Evolutionary conservation across 805 yeast genomes (phyloP), one percentile per base, ranked within the genome.

Genomic region (Wickerhamomyces rabaulensis): DNA sequence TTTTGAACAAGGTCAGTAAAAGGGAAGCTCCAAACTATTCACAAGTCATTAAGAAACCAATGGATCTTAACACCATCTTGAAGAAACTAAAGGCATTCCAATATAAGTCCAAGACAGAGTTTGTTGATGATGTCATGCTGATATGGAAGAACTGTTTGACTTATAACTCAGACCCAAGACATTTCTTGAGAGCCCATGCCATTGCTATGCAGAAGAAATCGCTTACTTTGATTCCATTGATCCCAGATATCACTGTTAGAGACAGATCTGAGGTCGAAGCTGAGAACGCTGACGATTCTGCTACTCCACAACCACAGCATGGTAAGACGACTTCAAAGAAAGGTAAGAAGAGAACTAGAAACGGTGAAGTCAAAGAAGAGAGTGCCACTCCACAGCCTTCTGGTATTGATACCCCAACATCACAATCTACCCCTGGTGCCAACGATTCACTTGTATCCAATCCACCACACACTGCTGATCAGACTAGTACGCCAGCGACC

Each of bases 1-100:
- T 94, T 60, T 72, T 94, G 54, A 94, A 91, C 67, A 87, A 88
- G 61, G 99, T 94, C n/a, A 88, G 94, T 48, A 94, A 94, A 62
- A 76, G 99, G 46, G 99, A 94, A 59, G 99, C 99, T 0, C 99
- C 99, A 8, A 94, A 94, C 62, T 94, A 94, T 66, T 89, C 89
- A 53, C 83, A 84, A 47, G 75, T 94, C 38, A 92, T 94, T 58
- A 91, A 89, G 57, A 80, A 79, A 48, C 98, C 99, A 20, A 94
- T 94, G 99, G 99, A 94, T 61, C 71, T 94, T 54, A 91, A 90
- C 60, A 92, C 97, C 0, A 96, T 95, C 13, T 74, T 89, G 81
- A 91, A 90, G 60, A 94, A 92, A 63, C 69, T 95, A 57, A 90
- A 90, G 60, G 71, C 76, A 6, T 80, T 87, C 51, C 92, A 87